Conservation (phyloP, 1,284 basidiomycete genomes). For the Papiliotrema flavescens region DNA sequence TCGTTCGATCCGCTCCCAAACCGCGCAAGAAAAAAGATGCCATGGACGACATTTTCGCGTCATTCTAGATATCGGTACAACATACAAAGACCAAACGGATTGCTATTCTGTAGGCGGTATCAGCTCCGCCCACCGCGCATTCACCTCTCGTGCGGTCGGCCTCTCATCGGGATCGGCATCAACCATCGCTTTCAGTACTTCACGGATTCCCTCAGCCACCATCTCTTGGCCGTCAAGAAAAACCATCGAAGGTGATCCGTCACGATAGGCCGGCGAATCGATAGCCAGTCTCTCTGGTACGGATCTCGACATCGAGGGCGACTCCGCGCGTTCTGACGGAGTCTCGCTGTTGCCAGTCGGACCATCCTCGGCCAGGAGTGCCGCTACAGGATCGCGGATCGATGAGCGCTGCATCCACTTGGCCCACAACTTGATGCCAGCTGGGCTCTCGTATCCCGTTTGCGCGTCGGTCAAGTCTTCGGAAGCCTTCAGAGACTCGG, state of each 20-base stretch:
- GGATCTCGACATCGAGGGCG: background rate
- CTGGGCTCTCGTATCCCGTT: conserved; percentile 12
- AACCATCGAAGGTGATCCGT: conserved; percentile 35
- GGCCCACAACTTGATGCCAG: conserved; percentile 35
- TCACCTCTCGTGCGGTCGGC: conserved; percentile 32
- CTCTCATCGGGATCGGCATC: conserved; percentile 25
- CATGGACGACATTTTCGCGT: conserved; percentile 40
- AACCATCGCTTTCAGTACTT: conserved; percentile 38
- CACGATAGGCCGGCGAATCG: conserved; percentile 15
- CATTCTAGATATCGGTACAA: background rate
- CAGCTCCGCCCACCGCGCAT: conserved; percentile 29
- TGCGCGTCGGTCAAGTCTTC: conserved; percentile 18
- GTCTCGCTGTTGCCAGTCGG: background rate
- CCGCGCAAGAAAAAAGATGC: conserved; percentile 27
- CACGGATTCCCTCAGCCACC: conserved; percentile 25
- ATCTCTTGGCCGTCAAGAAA: conserved; percentile 27
- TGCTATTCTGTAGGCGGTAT: conserved; percentile 10
- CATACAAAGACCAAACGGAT: background rate
- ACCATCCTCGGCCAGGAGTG: conserved; percentile 8
- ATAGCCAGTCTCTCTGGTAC: background rate
- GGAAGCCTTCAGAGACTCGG: conserved; percentile 31
- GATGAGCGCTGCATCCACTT: conserved; percentile 24
- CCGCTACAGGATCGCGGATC: conserved; percentile 4
- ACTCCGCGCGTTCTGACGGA: background rate
- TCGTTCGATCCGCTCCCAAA: conserved; percentile 2